Conservation (phyloP, 1,139 yeast genomes). For the Blastobotrys malaysiensis region DNA sequence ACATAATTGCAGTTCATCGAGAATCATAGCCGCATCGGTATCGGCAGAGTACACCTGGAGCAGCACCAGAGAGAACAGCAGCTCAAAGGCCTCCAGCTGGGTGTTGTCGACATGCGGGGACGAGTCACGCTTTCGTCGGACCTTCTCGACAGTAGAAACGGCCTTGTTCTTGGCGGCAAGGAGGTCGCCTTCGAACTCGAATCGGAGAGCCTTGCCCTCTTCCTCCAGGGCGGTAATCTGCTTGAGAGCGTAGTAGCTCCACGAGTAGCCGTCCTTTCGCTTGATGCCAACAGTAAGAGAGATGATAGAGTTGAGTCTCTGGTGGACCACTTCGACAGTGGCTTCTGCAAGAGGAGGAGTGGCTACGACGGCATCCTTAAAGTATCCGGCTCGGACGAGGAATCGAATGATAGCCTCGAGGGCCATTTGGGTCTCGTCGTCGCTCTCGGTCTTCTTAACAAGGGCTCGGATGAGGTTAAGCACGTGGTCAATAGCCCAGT, state of each 20-base stretch:
- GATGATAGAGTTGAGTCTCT: slow-evolving; percentile 60
- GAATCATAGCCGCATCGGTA: slow-evolving; percentile 64
- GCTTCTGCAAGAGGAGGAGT: slow-evolving; percentile 20
- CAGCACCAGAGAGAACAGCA: slow-evolving; percentile 70
- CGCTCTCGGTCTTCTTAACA: slow-evolving; percentile 16
- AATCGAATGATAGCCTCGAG: slow-evolving; percentile 38
- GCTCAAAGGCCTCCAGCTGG: slow-evolving; percentile 54
- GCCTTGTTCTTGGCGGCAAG: slow-evolving; percentile 47
- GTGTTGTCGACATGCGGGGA: slow-evolving; percentile 38
- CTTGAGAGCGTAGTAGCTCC: slow-evolving; percentile 45
- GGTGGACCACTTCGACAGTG: slow-evolving; percentile 33
- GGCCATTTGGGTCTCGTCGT: slow-evolving; percentile 41
- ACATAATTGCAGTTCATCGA: slow-evolving; percentile 57
- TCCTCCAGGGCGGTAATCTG: slow-evolving; percentile 20
- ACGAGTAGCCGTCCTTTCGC: slow-evolving; percentile 44
- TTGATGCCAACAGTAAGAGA: slow-evolving; percentile 38
- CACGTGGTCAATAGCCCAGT: slow-evolving; percentile 66
- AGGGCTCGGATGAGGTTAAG: slow-evolving; percentile 43
- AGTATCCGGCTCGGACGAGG: slow-evolving; percentile 53
- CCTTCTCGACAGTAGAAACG: slow-evolving; percentile 43
- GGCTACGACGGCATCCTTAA: slow-evolving; percentile 31
- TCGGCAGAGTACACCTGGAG: slow-evolving; percentile 74
- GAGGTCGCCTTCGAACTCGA: slow-evolving; percentile 35
- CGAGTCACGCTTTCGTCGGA: slow-evolving; percentile 38
- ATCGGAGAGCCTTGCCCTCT: slow-evolving; percentile 17